Evolutionary conservation across 345 rosid genomes (phyloP).

Genomic region (Eucalyptus coolabah): DNA sequence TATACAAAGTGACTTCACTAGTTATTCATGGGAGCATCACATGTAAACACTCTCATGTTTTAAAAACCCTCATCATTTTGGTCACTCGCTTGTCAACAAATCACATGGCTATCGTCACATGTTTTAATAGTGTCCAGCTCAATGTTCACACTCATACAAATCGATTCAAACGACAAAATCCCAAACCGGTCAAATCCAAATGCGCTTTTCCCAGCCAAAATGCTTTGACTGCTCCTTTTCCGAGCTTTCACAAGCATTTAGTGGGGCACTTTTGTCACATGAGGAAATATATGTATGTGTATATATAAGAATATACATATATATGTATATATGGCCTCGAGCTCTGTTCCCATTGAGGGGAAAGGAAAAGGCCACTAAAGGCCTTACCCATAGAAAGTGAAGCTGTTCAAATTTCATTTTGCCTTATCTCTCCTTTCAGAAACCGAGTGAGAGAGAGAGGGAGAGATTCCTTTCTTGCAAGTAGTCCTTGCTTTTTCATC

Average conservation of each 20-base stretch:
- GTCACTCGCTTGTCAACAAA: neutral
- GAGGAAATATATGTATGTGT: neutral
- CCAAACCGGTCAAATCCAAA: neutral
- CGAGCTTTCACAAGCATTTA: neutral
- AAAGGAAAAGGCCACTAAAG: neutral
- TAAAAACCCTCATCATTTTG: neutral
- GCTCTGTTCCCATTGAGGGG: conserved; percentile 33
- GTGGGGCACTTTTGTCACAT: neutral
- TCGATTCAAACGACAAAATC: neutral
- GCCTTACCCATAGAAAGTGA: neutral
- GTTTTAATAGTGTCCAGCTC: neutral
- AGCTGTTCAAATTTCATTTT: neutral
- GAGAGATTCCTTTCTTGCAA: neutral
- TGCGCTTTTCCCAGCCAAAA: neutral
- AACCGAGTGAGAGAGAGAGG: neutral
- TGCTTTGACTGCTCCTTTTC: neutral
- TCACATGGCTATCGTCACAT: neutral
- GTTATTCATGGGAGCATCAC: neutral
- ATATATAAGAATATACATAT: neutral
- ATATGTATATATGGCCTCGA: conserved; percentile 10
- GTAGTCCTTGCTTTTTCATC: neutral
- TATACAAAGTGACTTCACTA: neutral
- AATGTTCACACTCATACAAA: neutral
- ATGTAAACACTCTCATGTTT: neutral
- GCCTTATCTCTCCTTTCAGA: neutral